These are phyloP conservation scores for Saccharata proteae DNA, from an alignment of 2,329 filamentous ascomycete species.

Conservation along the genomic window DNA sequence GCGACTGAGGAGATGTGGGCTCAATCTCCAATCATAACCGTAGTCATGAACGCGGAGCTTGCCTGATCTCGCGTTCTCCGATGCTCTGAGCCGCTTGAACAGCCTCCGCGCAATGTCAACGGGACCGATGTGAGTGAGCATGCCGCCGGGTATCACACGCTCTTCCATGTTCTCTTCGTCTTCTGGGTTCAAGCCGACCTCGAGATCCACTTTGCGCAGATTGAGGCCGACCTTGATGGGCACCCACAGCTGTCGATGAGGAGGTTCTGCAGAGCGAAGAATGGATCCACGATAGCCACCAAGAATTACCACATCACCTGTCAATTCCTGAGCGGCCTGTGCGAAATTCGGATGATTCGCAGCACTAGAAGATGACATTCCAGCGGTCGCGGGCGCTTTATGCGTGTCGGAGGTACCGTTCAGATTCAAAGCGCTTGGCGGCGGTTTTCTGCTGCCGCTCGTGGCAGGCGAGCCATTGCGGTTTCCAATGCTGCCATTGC, in stretches of 20 bases:
- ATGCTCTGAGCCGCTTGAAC: constrained; percentile 63
- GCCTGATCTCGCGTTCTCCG: constrained; percentile 59
- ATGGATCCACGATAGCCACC: constrained; percentile 87
- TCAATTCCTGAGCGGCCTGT: constrained; percentile 53
- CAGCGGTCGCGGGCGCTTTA: constrained; percentile 4
- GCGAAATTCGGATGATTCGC: constrained; percentile 39
- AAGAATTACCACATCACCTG: constrained; percentile 76
- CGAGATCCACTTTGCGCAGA: constrained; percentile 79
- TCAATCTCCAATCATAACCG: constrained; percentile 89
- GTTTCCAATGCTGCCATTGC: constrained; percentile 1
- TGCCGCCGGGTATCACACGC: constrained; percentile 72
- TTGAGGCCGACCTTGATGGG: constrained; percentile 89
- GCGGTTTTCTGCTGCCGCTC: constrained; percentile 4
- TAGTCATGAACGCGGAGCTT: constrained; percentile 76
- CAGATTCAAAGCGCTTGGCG: constrained; percentile 6
- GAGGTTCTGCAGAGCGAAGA: constrained; percentile 69
- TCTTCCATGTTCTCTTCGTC: constrained; percentile 77
- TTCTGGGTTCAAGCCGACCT: constrained; percentile 68
- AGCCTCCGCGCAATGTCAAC: constrained; percentile 79
- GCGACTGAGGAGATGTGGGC: constrained; percentile 61
- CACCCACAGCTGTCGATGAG: constrained; percentile 84
- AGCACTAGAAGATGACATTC: constrained; percentile 15
- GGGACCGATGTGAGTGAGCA: constrained; percentile 83
- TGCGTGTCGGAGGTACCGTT: constrained; percentile 1
- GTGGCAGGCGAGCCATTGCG: not conserved